Percentiles rank a stretch among this genome's conserved stretches.
Evolutionary conservation across 2,329 filamentous ascomycete genomes (phyloP).

Genomic region (Graphiopsis chlorocephala): DNA sequence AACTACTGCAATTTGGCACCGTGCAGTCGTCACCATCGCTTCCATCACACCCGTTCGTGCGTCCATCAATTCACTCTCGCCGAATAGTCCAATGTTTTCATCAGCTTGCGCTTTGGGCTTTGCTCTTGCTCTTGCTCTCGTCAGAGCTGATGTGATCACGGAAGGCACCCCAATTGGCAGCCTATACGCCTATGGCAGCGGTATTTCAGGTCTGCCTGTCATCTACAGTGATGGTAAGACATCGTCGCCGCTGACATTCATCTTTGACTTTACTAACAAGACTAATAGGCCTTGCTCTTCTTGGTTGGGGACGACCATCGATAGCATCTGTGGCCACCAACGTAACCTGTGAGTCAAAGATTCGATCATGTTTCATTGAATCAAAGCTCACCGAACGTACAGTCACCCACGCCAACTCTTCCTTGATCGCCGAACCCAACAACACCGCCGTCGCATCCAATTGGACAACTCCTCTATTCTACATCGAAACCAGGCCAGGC

Average conservation of each 20-base stretch:
- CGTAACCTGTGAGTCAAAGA: conserved; percentile 19
- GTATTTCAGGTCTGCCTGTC: conserved; percentile 22
- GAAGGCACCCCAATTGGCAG: conserved; percentile 3
- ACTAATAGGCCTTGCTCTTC: conserved; percentile 18
- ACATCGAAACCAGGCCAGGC: conserved; percentile 19
- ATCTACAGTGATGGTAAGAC: conserved; percentile 21
- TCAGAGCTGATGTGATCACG: neutral
- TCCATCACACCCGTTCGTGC: neutral
- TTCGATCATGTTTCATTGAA: neutral
- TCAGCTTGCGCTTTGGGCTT: neutral
- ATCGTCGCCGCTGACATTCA: neutral
- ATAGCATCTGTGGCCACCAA: conserved; percentile 20
- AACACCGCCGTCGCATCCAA: conserved; percentile 15
- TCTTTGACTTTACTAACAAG: neutral
- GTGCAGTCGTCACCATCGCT: neutral
- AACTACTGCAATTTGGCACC: neutral
- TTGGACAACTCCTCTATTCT: conserved; percentile 22
- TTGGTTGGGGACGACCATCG: conserved; percentile 18
- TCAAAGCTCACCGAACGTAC: neutral
- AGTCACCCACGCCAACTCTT: conserved; percentile 18
- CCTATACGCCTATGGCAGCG: conserved; percentile 21
- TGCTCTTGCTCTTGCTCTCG: conserved; percentile 7
- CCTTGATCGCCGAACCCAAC: conserved; percentile 16
- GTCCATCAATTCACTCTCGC: neutral
- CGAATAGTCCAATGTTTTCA: neutral